Percentiles rank a stretch among this genome's conserved stretches.
Conservation (phyloP, 2,329 filamentous ascomycete species). For the Alternaria gaisen region DNA sequence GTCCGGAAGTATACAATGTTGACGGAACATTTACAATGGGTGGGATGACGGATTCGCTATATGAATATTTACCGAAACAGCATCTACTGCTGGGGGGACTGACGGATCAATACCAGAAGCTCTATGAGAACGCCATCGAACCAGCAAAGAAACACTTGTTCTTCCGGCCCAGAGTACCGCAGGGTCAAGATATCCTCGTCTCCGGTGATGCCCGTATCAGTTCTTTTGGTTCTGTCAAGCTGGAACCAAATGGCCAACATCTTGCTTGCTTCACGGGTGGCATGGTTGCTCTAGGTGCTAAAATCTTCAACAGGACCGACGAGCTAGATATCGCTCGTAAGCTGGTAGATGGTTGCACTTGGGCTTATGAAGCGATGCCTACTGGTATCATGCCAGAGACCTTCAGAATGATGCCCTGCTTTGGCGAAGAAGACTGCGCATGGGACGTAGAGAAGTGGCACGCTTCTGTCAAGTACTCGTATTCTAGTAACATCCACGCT, state of each 20-base stretch:
- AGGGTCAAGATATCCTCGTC: constrained; percentile 75
- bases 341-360: constrained; percentile 65
- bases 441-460: constrained; percentile 57
- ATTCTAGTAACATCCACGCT: constrained; percentile 21
- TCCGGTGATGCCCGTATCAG: constrained; percentile 64
- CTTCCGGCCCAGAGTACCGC: constrained; percentile 77
- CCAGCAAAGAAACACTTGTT: constrained; percentile 77
- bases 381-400: constrained; percentile 65
- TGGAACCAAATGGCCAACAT: constrained; percentile 59
- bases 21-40: constrained; percentile 61
- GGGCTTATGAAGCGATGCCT: constrained; percentile 61
- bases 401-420: constrained; percentile 56
- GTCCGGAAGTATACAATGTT: constrained; percentile 37
- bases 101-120: constrained; percentile 73
- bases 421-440: constrained; percentile 50
- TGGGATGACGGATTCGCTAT: constrained; percentile 65
- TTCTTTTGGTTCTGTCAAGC: constrained; percentile 55
- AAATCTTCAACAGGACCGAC: constrained; percentile 60
- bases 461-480: constrained; percentile 45
- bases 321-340: constrained; percentile 61
- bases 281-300: constrained; percentile 63
- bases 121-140: constrained; percentile 75
- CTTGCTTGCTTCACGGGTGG: constrained; percentile 64
- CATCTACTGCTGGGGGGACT: constrained; percentile 80
- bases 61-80: constrained; percentile 69